Conservation (phyloP, 305 asterid genomes). For the Solanum chacoense region DNA sequence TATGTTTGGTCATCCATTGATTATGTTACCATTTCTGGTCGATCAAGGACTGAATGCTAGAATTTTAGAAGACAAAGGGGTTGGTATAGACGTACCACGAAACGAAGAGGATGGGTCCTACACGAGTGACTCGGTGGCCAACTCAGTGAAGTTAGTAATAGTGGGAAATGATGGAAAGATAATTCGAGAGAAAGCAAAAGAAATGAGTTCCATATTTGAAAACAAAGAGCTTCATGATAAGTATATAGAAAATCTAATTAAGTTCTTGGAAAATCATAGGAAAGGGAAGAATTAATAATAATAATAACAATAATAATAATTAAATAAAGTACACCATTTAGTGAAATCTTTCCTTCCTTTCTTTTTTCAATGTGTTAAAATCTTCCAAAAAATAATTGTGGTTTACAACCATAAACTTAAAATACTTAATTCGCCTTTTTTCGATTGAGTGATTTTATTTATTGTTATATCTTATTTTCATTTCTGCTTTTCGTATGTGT, state of each 20-base stretch:
- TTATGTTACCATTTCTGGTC: conserved; percentile 9
- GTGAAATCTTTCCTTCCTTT: neutral
- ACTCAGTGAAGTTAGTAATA: conserved; percentile 35
- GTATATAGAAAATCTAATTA: neutral
- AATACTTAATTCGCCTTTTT: neutral
- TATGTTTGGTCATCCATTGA: conserved; percentile 7
- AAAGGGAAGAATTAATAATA: neutral
- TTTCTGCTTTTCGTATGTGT: no score
- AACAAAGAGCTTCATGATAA: conserved; percentile 3
- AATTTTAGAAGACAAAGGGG: conserved; percentile 16
- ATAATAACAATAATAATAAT: neutral
- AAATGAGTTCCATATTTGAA: conserved; percentile 15
- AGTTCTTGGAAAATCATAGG: neutral
- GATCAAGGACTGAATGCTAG: conserved; percentile 15
- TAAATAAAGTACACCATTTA: neutral
- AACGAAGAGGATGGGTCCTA: conserved; percentile 41
- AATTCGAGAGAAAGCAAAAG: conserved; percentile 20
- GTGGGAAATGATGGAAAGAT: conserved; percentile 15
- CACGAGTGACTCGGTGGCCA: conserved; percentile 31
- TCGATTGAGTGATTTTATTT: neutral
- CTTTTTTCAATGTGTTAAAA: neutral
- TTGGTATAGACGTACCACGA: conserved; percentile 31
- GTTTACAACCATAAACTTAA: neutral
- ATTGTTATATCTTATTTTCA: no score
- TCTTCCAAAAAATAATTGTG: neutral